Evolutionary conservation across 352 stramenopile genomes (phyloP), one percentile per base, ranked within the genome.

Genomic region (Globisporangium lucens): DNA sequence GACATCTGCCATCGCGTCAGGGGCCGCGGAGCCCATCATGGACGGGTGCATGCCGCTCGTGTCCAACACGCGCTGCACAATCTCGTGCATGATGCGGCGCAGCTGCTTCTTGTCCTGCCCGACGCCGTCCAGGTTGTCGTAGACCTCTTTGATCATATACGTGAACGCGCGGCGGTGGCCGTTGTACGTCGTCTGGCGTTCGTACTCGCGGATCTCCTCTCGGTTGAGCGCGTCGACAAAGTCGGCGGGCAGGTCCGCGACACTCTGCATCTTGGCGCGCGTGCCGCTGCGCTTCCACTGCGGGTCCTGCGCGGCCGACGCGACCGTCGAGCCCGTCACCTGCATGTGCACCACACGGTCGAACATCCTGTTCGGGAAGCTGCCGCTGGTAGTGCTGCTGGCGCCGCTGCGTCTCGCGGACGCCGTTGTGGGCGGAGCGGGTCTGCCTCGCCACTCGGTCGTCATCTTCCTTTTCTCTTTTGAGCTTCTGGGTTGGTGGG

Each of bases 61-160:
- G 71, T 93, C 84, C 51, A 91, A 69, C 56, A 93, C 72, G 43
- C 84, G 73, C 75, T 91, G 79, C 63, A 91, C 76, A 24, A 93
- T 74, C 64, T 93, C 82, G 72, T 90, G 84, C 63, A 93, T 70
- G 51, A 93, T 53, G 22, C 80, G 69, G 2, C 81, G 84, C 67
- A 93, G 71, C 46, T 76, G 72, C 59, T 85, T 84, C 35, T 83
- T 83, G 65, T 88, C 76, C 60, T 77, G 70, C n/a, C 64, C 36
- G 52, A 75, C 61, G 27, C 72, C 64, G 62, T 87, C 80, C 52
- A 91, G 36, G 65, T 90, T 56, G 27, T 85, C 82, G 69, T 91
- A 88, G 22, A 91, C 68, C n/a, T 91, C 83, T 27, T 81, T 84
- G n/a, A 91, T 66, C 7, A 93, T 71, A 24, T 77, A 65, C 38